These are phyloP conservation scores for Aspergillus pseudoterreus DNA, from an alignment of 2,329 filamentous ascomycete species.

Conservation along the genomic window DNA sequence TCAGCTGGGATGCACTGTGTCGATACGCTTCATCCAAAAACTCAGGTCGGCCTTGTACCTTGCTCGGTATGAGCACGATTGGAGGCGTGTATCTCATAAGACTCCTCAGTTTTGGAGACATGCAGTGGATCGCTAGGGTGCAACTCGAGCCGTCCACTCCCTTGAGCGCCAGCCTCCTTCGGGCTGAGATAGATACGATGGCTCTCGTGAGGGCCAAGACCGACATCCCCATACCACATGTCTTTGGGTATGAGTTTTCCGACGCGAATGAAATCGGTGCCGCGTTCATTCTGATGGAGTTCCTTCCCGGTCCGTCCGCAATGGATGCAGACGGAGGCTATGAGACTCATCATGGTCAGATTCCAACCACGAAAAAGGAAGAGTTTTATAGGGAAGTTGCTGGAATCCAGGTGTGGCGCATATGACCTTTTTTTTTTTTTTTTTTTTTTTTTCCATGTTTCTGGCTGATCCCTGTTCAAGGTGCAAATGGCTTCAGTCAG, in stretches of 20 bases:
- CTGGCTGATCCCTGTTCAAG: slow-evolving; percentile 4
- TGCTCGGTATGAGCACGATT: slow-evolving; percentile 1
- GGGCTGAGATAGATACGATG: slow-evolving; percentile 4
- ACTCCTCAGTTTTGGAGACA: neutral
- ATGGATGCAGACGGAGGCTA: slow-evolving; percentile 25
- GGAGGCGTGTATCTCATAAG: slow-evolving; percentile 5
- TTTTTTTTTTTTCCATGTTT: too few species aligned
- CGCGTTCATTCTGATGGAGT: slow-evolving; percentile 29
- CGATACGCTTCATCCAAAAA: slow-evolving; percentile 5
- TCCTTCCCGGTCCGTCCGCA: slow-evolving; percentile 19
- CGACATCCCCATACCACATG: neutral
- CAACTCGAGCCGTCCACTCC: slow-evolving; percentile 3
- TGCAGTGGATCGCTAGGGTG: slow-evolving; percentile 3
- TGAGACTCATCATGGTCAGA: slow-evolving; percentile 5
- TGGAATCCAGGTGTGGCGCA: neutral
- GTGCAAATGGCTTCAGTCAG: slow-evolving; percentile 14
- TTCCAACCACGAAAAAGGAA: slow-evolving; percentile 7
- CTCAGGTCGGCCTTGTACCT: neutral
- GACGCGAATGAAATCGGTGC: slow-evolving; percentile 20
- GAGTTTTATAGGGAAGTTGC: neutral
- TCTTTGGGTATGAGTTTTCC: slow-evolving; percentile 2
- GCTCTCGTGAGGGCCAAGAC: neutral
- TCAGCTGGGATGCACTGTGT: slow-evolving; percentile 4
- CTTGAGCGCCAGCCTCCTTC: neutral
- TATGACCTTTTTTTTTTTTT: neutral